Conservation (phyloP, 352 stramenopile species). For the Pythium rishiriense region DNA sequence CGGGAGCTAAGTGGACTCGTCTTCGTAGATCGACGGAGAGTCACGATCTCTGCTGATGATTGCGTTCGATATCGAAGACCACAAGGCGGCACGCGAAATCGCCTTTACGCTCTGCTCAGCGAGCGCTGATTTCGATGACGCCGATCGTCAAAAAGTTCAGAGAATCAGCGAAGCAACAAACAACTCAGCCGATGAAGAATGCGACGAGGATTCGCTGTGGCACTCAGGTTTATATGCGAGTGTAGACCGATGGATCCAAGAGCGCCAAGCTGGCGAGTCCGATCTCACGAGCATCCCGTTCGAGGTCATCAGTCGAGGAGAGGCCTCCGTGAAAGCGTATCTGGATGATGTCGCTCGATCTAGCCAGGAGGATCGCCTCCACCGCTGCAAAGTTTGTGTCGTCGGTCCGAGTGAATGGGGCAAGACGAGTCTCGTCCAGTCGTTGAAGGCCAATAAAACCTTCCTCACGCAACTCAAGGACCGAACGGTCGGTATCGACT, state of each 20-base stretch:
- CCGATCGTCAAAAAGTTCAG: too few relatives aligned
- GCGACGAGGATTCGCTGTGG: neutral
- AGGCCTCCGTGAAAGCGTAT: slow-evolving; percentile 8
- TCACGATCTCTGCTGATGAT: neutral
- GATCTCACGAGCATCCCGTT: neutral
- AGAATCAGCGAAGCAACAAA: neutral
- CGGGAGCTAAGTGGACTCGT: too few relatives aligned
- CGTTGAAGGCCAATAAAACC: neutral
- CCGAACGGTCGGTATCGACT: neutral
- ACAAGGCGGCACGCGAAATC: neutral
- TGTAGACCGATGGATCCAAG: neutral
- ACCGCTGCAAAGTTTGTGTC: slow-evolving; percentile 15
- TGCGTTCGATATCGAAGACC: neutral
- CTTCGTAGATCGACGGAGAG: neutral
- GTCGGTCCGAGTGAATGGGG: slow-evolving; percentile 7
- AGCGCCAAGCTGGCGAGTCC: neutral
- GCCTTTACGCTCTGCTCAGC: neutral
- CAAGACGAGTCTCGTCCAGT: slow-evolving; percentile 14
- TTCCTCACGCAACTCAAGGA: neutral
- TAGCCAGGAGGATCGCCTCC: neutral
- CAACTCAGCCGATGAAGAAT: neutral
- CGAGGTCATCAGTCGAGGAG: slow-evolving; percentile 4
- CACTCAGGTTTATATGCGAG: neutral
- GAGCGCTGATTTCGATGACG: neutral
- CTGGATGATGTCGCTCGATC: slow-evolving; percentile 8